phyloP scores from a whole-genome alignment of 169 alveolate genomes.

The Cryptosporidium ubiquitum region DNA sequence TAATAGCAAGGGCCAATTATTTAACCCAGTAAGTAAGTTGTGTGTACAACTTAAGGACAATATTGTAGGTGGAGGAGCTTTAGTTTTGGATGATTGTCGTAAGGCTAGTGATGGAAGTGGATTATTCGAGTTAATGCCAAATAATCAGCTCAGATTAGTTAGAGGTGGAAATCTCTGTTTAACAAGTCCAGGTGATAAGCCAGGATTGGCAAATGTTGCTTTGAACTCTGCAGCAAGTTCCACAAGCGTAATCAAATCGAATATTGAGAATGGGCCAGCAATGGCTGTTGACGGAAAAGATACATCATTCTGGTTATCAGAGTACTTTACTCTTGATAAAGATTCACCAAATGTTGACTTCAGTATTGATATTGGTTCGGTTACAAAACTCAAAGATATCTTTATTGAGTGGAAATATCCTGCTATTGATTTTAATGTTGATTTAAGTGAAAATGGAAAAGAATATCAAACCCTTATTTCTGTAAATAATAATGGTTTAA shows the following conservation, averaged over 20 bases:
- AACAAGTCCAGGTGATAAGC: slow-evolving; percentile 69
- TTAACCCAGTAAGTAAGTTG: slow-evolving; percentile 68
- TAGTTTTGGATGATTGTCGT: slow-evolving; percentile 64
- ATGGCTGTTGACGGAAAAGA: slow-evolving; percentile 74
- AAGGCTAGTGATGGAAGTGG: slow-evolving; percentile 60
- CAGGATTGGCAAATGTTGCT: slow-evolving; percentile 69
- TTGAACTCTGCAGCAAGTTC: slow-evolving; percentile 70
- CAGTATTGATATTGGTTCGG: slow-evolving; percentile 26
- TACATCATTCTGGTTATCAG: slow-evolving; percentile 63
- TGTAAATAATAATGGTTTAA: slow-evolving; percentile 39
- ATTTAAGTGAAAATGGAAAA: slow-evolving; percentile 54
- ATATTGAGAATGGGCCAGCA: slow-evolving; percentile 46
- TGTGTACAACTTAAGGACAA: slow-evolving; percentile 56
- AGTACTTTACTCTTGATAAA: not conserved
- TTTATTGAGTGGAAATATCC: slow-evolving; percentile 71
- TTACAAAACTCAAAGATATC: slow-evolving; percentile 49
- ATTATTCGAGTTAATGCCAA: slow-evolving; percentile 61
- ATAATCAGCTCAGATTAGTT: slow-evolving; percentile 53
- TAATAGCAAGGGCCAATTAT: slow-evolving; percentile 65
- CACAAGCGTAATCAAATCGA: slow-evolving; percentile 22
- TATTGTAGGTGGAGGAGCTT: slow-evolving; percentile 9
- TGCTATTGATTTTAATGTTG: slow-evolving; percentile 39
- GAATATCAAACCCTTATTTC: slow-evolving; percentile 7
- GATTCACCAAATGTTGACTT: slow-evolving; percentile 26
- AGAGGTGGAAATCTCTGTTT: slow-evolving; percentile 70